These are phyloP conservation scores for Leishmania braziliensis DNA, from an alignment of 208 protist species.

Conservation along the genomic window DNA sequence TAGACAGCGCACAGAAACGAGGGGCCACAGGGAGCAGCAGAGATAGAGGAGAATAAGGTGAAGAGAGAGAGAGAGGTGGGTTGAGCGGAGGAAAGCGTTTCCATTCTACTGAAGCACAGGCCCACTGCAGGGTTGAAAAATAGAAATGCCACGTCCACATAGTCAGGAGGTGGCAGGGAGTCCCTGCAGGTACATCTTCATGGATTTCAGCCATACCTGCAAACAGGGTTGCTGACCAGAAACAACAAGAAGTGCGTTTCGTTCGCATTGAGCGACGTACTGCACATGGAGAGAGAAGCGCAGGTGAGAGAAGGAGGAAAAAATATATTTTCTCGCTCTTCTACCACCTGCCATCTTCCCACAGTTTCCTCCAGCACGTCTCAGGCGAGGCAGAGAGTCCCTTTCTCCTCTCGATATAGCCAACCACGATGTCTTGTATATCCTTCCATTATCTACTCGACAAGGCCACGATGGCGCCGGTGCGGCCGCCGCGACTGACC, in stretches of 20 bases:
- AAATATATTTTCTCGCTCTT: too few species aligned
- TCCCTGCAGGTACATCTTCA: not conserved
- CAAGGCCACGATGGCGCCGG: not conserved
- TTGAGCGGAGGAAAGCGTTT: not conserved
- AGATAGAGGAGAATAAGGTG: not conserved
- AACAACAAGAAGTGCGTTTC: not conserved
- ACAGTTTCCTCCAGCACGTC: not conserved
- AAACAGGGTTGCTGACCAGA: not conserved
- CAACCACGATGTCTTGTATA: not conserved
- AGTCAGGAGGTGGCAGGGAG: not conserved
- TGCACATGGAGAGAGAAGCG: not conserved
- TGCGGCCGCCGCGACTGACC: conserved; percentile 15
- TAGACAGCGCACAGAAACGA: not conserved
- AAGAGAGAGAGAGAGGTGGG: not conserved
- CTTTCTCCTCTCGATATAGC: not conserved
- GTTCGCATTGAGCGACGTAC: too few species aligned
- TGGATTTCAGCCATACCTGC: not conserved
- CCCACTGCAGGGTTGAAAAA: not conserved
- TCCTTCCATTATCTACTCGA: not conserved
- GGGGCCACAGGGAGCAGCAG: not conserved
- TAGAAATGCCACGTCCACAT: not conserved
- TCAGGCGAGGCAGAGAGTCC: not conserved
- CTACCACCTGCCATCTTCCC: not conserved
- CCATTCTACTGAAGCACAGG: not conserved
- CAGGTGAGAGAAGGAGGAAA: too few species aligned